Evolutionary conservation across 2,329 filamentous ascomycete genomes (phyloP), one percentile per base, ranked within the genome.

Genomic region (Arthroderma uncinatum): DNA sequence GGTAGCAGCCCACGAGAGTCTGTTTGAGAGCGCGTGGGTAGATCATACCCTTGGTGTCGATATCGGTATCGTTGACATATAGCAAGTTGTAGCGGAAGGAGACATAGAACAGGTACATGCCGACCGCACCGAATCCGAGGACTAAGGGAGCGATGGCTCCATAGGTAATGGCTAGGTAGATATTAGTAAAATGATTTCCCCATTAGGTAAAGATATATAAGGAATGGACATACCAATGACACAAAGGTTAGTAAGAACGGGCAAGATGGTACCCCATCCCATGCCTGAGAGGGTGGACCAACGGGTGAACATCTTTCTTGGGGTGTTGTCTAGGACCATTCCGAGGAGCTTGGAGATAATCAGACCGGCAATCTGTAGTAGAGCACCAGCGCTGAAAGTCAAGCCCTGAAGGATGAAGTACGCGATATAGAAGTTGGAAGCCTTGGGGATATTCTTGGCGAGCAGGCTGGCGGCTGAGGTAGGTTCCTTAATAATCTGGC

Each of bases 321-420:
- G 93, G 0, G 85, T 95, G 62, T 79, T 83, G 61, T 91, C 81
- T 28, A 94, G 76, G 60, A 88, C 76, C 64, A 83, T 86, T 70
- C 90, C 88, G 50, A 91, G 75, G 4, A 95, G 68, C 54, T 83
- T 82, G 67, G 86, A 87, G 30, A 94, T 71, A 50, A 91, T 71
- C 54, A 97, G 79, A 14, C 89, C 89, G 19, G 73, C 76, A 50
- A 87, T 79, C 64, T 94, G 89, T 1, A 94, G 77, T 4, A 97
- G 72, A 1, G 87, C 81, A 50, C 84, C 81, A 0, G 88, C 80
- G 2, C 89, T 86, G 60, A 92, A 83, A 1, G 85, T 85, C 58
- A 97, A 72, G 34, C 92, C 94, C 71, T 97, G 93, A 2, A 98
- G 82, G 33, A 97, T 82, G 63, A 98, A 94, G 74, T 97, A 98